Conservation (phyloP, 306 rosid species). For the Corylus americana region DNA sequence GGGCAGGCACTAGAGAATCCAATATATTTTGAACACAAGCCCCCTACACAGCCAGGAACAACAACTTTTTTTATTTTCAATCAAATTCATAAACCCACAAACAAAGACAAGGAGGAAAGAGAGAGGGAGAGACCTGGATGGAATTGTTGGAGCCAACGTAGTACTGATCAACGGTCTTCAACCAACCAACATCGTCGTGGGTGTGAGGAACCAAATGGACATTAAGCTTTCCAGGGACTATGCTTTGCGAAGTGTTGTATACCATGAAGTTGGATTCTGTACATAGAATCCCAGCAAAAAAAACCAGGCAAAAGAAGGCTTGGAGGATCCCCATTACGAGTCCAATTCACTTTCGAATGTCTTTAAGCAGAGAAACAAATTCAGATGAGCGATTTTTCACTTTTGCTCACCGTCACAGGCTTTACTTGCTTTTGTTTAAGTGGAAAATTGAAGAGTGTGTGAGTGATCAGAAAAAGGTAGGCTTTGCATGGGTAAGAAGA, state of each 20-base stretch:
- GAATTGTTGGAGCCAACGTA: conserved; percentile 63
- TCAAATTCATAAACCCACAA: not conserved
- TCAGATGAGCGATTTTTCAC: not conserved
- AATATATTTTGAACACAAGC: conserved; percentile 78
- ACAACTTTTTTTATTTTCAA: not conserved
- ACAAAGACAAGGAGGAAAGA: not conserved
- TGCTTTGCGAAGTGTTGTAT: conserved; percentile 41
- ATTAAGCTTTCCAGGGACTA: conserved; percentile 45
- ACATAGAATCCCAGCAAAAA: conserved; percentile 1
- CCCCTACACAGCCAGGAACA: conserved; percentile 38
- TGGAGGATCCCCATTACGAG: conserved; percentile 10
- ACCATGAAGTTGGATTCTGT: conserved; percentile 38
- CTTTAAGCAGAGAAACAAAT: not conserved
- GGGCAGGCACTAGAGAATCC: conserved; percentile 51
- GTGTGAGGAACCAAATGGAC: conserved; percentile 62
- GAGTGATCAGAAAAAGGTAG: not conserved
- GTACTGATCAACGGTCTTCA: conserved; percentile 63
- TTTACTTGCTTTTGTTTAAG: not conserved
- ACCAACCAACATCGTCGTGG: conserved; percentile 66
- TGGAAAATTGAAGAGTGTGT: not conserved
- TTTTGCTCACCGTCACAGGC: not conserved
- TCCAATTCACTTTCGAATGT: not conserved
- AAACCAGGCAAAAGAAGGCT: not conserved
- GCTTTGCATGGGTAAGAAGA: not conserved
- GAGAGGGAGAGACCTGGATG: conserved; percentile 37